Percentiles rank a stretch among this genome's conserved stretches.
These are phyloP conservation scores for Escovopsis sp. DNA, from an alignment of 2,329 filamentous ascomycete genomes.

Conservation along the genomic window DNA sequence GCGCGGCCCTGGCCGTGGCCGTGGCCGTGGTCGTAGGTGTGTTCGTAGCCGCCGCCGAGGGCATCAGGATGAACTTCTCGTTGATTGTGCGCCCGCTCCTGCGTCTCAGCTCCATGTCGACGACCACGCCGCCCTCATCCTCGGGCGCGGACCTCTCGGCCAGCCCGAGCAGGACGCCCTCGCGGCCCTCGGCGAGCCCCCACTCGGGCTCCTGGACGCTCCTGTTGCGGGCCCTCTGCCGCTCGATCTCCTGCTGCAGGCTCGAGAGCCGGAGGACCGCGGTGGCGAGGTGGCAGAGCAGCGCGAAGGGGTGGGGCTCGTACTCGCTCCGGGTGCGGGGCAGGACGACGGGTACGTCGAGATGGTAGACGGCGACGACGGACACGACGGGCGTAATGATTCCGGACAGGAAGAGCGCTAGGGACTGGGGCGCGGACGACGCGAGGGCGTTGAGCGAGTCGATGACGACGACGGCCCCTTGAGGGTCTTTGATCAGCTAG, in stretches of 20 bases:
- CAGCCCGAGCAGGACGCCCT: conserved; percentile 64
- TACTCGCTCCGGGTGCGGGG: conserved; percentile 34
- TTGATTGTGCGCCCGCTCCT: conserved; percentile 65
- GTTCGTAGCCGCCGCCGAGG: conserved; percentile 8
- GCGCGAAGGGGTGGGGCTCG: conserved; percentile 53
- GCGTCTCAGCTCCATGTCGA: conserved; percentile 76
- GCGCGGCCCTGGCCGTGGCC: conserved; percentile 5
- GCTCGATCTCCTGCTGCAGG: conserved; percentile 58
- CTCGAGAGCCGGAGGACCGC: conserved; percentile 62
- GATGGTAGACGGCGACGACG: conserved; percentile 68
- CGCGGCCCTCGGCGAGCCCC: conserved; percentile 61
- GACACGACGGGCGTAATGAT: conserved; percentile 53
- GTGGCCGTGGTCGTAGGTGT: not conserved
- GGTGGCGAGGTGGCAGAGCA: conserved; percentile 77
- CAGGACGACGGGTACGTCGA: conserved; percentile 53
- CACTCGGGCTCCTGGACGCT: conserved; percentile 64
- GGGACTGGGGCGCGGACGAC: conserved; percentile 35
- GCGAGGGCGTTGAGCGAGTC: conserved; percentile 63
- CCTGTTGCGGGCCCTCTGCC: conserved; percentile 61
- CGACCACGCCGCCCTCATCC: conserved; percentile 40
- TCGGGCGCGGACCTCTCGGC: conserved; percentile 29
- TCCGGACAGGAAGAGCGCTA: conserved; percentile 56
- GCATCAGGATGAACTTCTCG: conserved; percentile 46
- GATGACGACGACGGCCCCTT: conserved; percentile 62
- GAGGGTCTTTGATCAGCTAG: no score